Conservation (phyloP, 257 asterid species). For the Forsythia viridissima region DNA sequence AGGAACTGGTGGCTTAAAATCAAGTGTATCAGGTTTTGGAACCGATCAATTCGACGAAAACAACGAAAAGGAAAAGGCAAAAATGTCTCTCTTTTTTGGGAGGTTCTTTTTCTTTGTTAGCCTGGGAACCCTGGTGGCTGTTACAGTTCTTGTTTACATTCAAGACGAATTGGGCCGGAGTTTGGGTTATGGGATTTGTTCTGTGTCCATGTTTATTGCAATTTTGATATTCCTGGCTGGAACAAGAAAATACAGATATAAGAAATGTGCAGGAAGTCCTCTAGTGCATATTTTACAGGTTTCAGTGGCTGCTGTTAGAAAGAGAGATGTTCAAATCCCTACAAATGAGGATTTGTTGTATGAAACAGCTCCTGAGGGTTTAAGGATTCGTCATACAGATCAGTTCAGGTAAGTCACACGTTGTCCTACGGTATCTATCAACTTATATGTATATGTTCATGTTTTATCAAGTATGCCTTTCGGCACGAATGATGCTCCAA, state of each 20-base stretch:
- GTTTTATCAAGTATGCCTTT: neutral
- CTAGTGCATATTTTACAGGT: slow-evolving; percentile 38
- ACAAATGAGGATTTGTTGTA: slow-evolving; percentile 17
- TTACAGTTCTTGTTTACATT: slow-evolving; percentile 41
- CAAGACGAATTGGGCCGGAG: slow-evolving; percentile 42
- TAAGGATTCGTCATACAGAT: slow-evolving; percentile 30
- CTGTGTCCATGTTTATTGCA: slow-evolving; percentile 39
- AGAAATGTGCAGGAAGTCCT: slow-evolving; percentile 39
- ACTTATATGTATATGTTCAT: too few species aligned
- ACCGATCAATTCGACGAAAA: slow-evolving; percentile 47
- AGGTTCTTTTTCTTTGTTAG: slow-evolving; percentile 51
- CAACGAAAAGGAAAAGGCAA: slow-evolving; percentile 32
- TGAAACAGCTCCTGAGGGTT: slow-evolving; percentile 28
- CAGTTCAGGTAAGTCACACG: slow-evolving; percentile 32
- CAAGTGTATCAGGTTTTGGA: slow-evolving; percentile 50
- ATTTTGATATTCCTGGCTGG: slow-evolving; percentile 36
- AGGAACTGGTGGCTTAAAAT: slow-evolving; percentile 49
- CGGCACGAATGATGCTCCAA: neutral
- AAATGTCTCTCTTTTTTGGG: slow-evolving; percentile 39
- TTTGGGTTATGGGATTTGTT: slow-evolving; percentile 51
- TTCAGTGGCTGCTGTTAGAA: slow-evolving; percentile 35
- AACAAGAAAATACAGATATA: slow-evolving; percentile 35
- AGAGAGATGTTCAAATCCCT: slow-evolving; percentile 37
- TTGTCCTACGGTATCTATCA: neutral
- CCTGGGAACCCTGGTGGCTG: slow-evolving; percentile 46